phyloP scores from a whole-genome alignment of 2,329 filamentous ascomycete genomes.

The Beauveria scarabaeidicola region DNA sequence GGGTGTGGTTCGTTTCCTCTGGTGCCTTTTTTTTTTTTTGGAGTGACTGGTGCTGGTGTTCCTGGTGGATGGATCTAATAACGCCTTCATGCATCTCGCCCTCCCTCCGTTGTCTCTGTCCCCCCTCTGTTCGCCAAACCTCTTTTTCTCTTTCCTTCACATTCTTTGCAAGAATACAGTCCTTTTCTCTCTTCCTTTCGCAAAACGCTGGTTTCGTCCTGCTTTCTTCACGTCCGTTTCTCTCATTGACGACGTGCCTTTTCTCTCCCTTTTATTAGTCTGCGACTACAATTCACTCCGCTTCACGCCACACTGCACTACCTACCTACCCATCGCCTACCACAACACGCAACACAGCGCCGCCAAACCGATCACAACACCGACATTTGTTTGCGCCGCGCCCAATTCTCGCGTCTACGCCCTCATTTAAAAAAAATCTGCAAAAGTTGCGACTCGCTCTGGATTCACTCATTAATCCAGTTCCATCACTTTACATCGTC shows the following conservation, averaged over 20 bases:
- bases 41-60: neutral
- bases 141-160: slow-evolving; percentile 8
- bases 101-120: neutral
- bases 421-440: neutral
- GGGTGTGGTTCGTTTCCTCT: neutral
- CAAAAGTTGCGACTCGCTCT: neutral
- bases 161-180: slow-evolving; percentile 7
- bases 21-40: neutral
- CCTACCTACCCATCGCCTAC: neutral
- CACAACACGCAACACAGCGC: neutral
- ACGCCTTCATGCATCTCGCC: neutral
- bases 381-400: neutral
- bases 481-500: neutral
- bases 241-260: slow-evolving; percentile 7
- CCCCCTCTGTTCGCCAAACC: neutral
- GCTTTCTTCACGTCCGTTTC: neutral
- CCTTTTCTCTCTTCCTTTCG: neutral
- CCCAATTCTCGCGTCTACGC: neutral
- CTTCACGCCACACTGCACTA: neutral
- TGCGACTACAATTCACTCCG: slow-evolving; percentile 1
- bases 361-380: slow-evolving; percentile 4
- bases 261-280: slow-evolving; percentile 7
- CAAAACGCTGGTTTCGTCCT: slow-evolving; percentile 11
- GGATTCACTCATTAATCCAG: neutral
- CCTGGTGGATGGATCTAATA: neutral